These are phyloP conservation scores for Antitrichia curtipendula DNA, from an alignment of 225 moss, liverwort and hornwort genomes.

Conservation along the genomic window DNA sequence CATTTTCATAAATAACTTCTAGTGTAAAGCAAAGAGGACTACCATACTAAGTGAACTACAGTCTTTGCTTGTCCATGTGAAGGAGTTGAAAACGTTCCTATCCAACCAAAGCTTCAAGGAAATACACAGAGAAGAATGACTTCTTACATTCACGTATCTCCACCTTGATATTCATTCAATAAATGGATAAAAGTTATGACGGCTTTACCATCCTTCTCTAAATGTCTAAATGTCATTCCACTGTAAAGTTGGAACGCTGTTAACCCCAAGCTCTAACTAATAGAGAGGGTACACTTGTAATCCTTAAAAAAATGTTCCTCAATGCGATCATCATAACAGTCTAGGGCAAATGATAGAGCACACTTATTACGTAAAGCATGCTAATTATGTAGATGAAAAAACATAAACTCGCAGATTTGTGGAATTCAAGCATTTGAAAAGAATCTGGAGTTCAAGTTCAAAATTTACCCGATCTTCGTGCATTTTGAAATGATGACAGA, in stretches of 20 bases:
- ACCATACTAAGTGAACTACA: background rate
- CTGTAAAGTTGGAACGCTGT: background rate
- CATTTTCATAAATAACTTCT: background rate
- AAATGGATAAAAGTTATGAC: background rate
- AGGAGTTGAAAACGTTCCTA: background rate
- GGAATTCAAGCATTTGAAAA: background rate
- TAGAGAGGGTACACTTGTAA: background rate
- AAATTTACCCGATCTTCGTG: conserved; percentile 51
- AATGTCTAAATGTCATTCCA: background rate
- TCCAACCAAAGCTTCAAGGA: background rate
- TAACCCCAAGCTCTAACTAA: background rate
- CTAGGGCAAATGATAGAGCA: background rate
- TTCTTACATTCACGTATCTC: background rate
- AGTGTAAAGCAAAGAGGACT: background rate
- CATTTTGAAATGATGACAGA: conserved; percentile 98
- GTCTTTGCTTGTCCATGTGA: background rate
- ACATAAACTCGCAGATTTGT: no score
- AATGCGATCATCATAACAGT: background rate
- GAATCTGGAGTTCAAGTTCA: background rate
- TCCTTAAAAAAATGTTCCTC: background rate
- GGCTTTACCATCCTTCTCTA: background rate
- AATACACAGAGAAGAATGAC: background rate
- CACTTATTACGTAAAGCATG: background rate
- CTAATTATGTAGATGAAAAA: background rate
- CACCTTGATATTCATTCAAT: background rate